phyloP scores from a whole-genome alignment of 352 stramenopile genomes.

The Phytophthora idaei region DNA sequence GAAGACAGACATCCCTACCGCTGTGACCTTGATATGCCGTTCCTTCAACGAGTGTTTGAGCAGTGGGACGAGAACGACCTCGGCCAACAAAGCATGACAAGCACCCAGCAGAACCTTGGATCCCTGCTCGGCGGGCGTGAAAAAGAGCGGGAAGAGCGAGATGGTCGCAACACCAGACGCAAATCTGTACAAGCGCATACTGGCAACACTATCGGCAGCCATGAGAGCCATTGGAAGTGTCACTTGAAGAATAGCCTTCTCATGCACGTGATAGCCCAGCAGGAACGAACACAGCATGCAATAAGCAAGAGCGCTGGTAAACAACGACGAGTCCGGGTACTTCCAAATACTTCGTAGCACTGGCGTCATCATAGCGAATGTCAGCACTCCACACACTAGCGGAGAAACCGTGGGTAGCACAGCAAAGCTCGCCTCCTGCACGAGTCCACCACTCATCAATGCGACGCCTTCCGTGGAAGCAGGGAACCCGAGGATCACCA shows the following conservation, averaged over 20 bases:
- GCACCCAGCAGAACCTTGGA: constrained; percentile 78
- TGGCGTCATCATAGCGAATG: constrained; percentile 82
- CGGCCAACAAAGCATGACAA: constrained; percentile 64
- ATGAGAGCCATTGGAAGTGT: constrained; percentile 74
- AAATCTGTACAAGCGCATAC: constrained; percentile 86
- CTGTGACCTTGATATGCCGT: constrained; percentile 67
- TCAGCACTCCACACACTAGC: constrained; percentile 72
- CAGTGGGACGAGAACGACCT: constrained; percentile 65
- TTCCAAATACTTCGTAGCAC: constrained; percentile 77
- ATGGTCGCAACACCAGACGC: constrained; percentile 70
- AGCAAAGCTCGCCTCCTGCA: constrained; percentile 81
- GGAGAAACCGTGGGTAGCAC: constrained; percentile 76
- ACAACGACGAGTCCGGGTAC: constrained; percentile 79
- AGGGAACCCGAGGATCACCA: constrained; percentile 56
- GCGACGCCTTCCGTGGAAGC: constrained; percentile 45
- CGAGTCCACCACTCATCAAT: constrained; percentile 86
- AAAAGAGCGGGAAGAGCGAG: constrained; percentile 86
- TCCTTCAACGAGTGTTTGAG: constrained; percentile 77
- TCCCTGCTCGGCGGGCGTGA: constrained; percentile 77
- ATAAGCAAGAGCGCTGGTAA: constrained; percentile 85
- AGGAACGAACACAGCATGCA: constrained; percentile 96
- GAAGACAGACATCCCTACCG: constrained; percentile 57
- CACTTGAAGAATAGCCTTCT: constrained; percentile 98
- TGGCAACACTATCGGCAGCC: constrained; percentile 73
- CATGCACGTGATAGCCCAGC: constrained; percentile 98